Base-by-base conservation (phyloP, 768 basidiomycete species). In the Boletus tomentosulus region DNA sequence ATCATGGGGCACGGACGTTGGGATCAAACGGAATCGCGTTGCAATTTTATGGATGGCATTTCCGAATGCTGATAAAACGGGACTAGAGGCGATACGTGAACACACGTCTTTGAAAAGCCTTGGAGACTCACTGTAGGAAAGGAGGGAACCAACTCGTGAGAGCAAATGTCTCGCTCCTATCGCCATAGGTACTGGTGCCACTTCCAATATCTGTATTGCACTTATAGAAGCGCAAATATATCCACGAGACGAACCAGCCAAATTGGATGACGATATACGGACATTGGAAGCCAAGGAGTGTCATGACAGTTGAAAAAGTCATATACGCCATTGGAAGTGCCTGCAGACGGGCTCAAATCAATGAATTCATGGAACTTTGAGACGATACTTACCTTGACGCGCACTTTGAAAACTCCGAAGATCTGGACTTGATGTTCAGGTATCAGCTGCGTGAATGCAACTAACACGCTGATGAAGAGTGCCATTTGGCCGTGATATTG, bases 351-450 rank as follows among this genome's bases (percentile, higher is more conserved):
- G 50, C 34, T 57, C 54, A 54, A 52, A 30, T 51, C n/a, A 39
- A 42, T 15, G 7, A 38, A 49, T n/a, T 1, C 8, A 15, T 28
- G 7, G 46, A 25, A 35, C n/a, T 16, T 49, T 45, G 39, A 19
- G 39, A 33, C 15, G 24, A 63, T 3, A 30, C 73, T 33, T 39
- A 90, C 95, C 84, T 98, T 99, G 62, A 98, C 95, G 53, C 92
- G 83, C 45, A 88, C 79, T 70, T 84, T 91, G 58, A 92, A 65
- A 44, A 92, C 72, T 33, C 94, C 93, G 55, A 98, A 77, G 16
- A 98, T 65, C 69, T 98, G 97, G 13, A 99, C 86, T 71, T 98
- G 96, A 64, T 99, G 95, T 71, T 99, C 97, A 31, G 96, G 96
- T 61, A 98, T 98, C 51, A 97, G 72, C 70, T 99, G 97, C 4